Percentiles rank a stretch among this genome's conserved stretches.
These are phyloP conservation scores for Chalciporus sp. DNA, from an alignment of 1,284 basidiomycete genomes.

Conservation along the genomic window DNA sequence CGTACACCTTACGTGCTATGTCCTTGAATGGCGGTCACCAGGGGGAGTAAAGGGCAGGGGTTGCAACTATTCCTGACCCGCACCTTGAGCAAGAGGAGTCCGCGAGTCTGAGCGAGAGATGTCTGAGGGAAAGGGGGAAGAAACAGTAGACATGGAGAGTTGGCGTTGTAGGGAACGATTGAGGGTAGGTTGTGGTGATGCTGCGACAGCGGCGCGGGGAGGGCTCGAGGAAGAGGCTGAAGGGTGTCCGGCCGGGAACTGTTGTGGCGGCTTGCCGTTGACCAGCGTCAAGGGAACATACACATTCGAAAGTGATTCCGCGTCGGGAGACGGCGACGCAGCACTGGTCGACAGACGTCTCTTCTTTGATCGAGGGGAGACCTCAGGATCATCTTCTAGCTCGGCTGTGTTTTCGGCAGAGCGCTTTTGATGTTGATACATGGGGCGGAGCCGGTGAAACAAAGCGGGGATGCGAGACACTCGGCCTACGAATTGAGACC, in stretches of 20 bases:
- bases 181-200: constrained; percentile 16
- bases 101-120: constrained; percentile 25
- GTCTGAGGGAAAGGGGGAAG: constrained; percentile 16
- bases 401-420: constrained; percentile 15
- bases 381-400: constrained; percentile 5
- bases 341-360: constrained; percentile 19
- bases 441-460: constrained; percentile 13
- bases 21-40: background rate
- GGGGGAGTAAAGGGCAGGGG: background rate
- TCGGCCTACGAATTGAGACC: constrained; percentile 30
- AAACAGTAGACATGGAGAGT: constrained; percentile 29
- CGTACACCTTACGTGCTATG: constrained; percentile 5
- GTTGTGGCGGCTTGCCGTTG: constrained; percentile 35
- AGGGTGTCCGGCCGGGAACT: constrained; percentile 28
- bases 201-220: background rate
- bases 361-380: constrained; percentile 32
- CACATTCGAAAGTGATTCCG: constrained; percentile 5
- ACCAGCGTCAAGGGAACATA: constrained; percentile 23
- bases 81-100: constrained; percentile 22
- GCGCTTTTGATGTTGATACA: constrained; percentile 27
- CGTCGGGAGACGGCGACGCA: background rate
- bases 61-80: constrained; percentile 15
- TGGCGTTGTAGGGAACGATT: constrained; percentile 32
- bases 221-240: constrained; percentile 4
- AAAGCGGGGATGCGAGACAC: constrained; percentile 24